These are phyloP conservation scores for Trichodelitschia bisporula DNA, from an alignment of 495 filamentous ascomycete species.

Conservation along the genomic window DNA sequence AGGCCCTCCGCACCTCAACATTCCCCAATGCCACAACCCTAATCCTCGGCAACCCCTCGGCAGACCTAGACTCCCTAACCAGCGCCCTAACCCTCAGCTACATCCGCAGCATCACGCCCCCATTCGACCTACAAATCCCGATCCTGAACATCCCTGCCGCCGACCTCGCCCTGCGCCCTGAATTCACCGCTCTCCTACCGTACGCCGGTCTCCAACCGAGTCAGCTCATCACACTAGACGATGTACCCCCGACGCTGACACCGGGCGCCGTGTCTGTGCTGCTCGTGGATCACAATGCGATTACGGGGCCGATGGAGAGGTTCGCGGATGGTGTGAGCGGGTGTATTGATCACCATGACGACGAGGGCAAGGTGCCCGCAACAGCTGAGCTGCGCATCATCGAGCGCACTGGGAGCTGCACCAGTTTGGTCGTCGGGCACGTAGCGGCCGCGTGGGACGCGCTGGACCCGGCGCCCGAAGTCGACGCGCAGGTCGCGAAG, in stretches of 20 bases:
- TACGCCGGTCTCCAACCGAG: conserved; percentile 15
- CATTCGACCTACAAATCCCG: conserved; percentile 42
- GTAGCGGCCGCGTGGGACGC: conserved; percentile 31
- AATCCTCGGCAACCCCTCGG: too few relatives aligned
- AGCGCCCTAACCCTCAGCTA: conserved; percentile 71
- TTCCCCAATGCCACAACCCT: too few relatives aligned
- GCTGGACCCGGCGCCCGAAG: conserved; percentile 9
- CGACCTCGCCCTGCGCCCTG: conserved; percentile 52
- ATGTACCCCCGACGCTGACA: conserved; percentile 16
- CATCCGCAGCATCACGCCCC: conserved; percentile 31
- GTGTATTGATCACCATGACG: conserved; percentile 83
- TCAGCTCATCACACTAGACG: conserved; percentile 20
- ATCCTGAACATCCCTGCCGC: conserved; percentile 48
- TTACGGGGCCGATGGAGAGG: conserved; percentile 28
- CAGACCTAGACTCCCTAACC: conserved; percentile 82
- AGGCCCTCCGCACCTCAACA: too few relatives aligned
- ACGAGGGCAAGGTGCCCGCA: conserved; percentile 39
- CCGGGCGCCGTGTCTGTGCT: conserved; percentile 23
- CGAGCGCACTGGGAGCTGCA: conserved; percentile 46
- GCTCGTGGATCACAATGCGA: conserved; percentile 77
- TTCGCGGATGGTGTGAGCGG: conserved; percentile 28
- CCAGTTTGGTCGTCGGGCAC: conserved; percentile 45
- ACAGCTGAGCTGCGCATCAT: conserved; percentile 30
- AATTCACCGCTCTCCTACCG: conserved; percentile 31
- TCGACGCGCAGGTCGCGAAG: conserved; percentile 37